Base-by-base conservation (phyloP, 2,329 filamentous ascomycete species). In the Fusarium miscanthi region DNA sequence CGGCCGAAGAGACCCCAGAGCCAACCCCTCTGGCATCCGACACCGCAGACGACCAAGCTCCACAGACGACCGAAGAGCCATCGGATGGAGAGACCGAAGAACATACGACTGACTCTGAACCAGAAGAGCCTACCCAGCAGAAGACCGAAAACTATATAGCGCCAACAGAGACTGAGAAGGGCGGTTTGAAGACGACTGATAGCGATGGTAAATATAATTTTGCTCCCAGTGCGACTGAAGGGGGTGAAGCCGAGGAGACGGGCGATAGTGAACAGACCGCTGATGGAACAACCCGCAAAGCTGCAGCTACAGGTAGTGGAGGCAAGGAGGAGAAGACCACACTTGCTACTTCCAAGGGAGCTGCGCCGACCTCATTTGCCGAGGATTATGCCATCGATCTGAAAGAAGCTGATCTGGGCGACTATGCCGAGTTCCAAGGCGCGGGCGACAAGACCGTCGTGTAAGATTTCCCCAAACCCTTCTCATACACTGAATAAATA, bases 381-480 rank as follows among this genome's bases (percentile, higher is more conserved):
- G 3, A 42, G 2, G 31, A 58, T 11, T 54, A 65, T 14, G 35
- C 60, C 2, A 40, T 66, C 14, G 42, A 65, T 6, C n/a, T 66
- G 5, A 7, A 42, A 12, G 30, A 66, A 9, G 42, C 49, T 9
- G 17, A 23, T 3, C 42, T 65, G 8, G 60, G 63, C 11, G 42
- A 66, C n/a, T 48, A 66, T 10, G 60, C 60, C 17, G n/a, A 65
- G 6, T 66, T 66, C n/a, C 46, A 48, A 19, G 37, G 37, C 4
- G 25, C 37, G 0, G 43, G 42, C 9, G 37, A 48, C 10, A 38
- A 63, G 1, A 57, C 40, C 2, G 49, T 33, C 6, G 42, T 66
- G 63, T 66, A 59, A 42, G 63, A 17, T n/a, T 6, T 2, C 10
- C 16, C 14, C 2, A 2, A 8, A 6, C 12, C 8, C 2, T 8